Conservation (phyloP, 352 stramenopile species). For the Phytophthora cryptogea region DNA sequence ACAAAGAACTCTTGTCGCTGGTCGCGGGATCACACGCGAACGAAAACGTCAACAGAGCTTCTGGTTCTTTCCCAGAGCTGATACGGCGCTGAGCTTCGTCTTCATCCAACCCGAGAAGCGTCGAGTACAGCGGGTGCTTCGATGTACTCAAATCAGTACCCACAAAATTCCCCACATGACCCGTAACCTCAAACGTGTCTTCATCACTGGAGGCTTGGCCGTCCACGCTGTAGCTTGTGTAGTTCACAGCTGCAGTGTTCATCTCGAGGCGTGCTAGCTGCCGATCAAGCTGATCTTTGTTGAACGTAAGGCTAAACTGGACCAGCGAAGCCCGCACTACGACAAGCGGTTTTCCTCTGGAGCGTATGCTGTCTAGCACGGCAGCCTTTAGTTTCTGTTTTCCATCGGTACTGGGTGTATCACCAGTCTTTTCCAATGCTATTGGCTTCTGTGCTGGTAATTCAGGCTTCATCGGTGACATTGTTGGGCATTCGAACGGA, state of each 20-base stretch:
- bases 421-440: neutral
- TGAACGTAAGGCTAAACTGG: conserved; percentile 80
- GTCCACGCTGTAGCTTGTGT: conserved; percentile 30
- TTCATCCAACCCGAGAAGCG: conserved; percentile 67
- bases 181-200: conserved; percentile 38
- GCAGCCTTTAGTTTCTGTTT: conserved; percentile 9
- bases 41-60: conserved; percentile 33
- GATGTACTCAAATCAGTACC: conserved; percentile 70
- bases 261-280: conserved; percentile 68
- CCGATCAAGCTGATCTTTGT: conserved; percentile 77
- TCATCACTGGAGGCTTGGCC: conserved; percentile 8
- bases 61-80: conserved; percentile 5
- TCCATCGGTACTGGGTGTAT: neutral
- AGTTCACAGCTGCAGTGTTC: conserved; percentile 58
- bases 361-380: conserved; percentile 13
- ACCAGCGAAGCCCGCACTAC: conserved; percentile 67
- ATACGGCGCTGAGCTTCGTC: conserved; percentile 21
- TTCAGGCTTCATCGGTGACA: neutral
- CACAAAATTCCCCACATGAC: conserved; percentile 76
- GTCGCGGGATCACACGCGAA: conserved; percentile 23
- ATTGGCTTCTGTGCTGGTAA: neutral
- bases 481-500: conserved; percentile 10
- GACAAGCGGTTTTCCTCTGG: conserved; percentile 26
- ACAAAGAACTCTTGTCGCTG: conserved; percentile 49
- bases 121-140: conserved; percentile 70